A percentile compares a stretch with the other conserved stretches of the same genome.
phyloP scores from a whole-genome alignment of 495 filamentous ascomycete genomes.

The Aspergillus ostianus region DNA sequence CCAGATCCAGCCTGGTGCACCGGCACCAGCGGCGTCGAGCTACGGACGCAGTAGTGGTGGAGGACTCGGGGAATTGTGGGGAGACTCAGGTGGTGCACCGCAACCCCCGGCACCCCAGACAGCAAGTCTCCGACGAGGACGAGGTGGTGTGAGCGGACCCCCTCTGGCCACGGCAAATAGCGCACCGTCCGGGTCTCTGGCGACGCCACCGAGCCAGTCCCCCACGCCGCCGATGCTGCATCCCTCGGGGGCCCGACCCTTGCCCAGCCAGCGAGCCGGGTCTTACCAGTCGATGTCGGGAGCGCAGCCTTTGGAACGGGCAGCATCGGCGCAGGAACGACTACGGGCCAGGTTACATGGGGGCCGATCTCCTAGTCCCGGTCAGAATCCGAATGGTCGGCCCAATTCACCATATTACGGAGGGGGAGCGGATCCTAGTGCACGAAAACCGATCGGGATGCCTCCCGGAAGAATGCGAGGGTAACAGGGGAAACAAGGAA shows the following conservation, averaged over 20 bases:
- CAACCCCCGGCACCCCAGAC: constrained; percentile 48
- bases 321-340: constrained; percentile 63
- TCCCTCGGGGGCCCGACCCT: constrained; percentile 50
- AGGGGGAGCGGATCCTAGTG: constrained; percentile 29
- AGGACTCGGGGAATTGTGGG: constrained; percentile 81
- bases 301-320: constrained; percentile 44
- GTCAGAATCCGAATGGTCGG: constrained; percentile 19
- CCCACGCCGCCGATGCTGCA: constrained; percentile 29
- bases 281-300: constrained; percentile 59
- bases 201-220: constrained; percentile 17
- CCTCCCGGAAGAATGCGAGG: constrained; percentile 12
- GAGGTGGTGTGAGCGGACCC: constrained; percentile 15
- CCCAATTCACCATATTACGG: constrained; percentile 16
- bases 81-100: constrained; percentile 51
- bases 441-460: constrained; percentile 38
- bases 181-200: constrained; percentile 12
- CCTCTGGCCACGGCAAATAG: constrained; percentile 9
- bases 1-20: constrained; percentile 48
- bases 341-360: constrained; percentile 66
- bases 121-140: constrained; percentile 53
- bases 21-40: constrained; percentile 28
- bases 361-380: constrained; percentile 42
- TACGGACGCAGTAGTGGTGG: constrained; percentile 42
- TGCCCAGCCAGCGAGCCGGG: constrained; percentile 68
- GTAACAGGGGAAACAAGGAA: background rate